A percentile compares a stretch with the other conserved stretches of the same genome.
phyloP scores from a whole-genome alignment of 805 yeast species.

The Dipodascus albidus region DNA sequence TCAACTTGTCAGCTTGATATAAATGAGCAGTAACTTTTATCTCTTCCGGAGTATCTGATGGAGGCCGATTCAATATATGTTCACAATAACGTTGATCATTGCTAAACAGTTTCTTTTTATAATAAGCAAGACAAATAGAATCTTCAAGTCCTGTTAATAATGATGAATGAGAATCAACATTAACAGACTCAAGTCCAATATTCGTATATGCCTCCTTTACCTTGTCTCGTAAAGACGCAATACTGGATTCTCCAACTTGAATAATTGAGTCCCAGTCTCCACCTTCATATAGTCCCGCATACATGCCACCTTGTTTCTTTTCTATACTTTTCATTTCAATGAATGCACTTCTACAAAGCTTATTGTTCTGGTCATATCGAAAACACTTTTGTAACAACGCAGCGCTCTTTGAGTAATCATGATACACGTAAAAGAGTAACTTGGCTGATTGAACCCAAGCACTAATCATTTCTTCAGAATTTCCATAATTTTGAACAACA shows the following conservation, averaged over 20 bases:
- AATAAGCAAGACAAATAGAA: constrained; percentile 32
- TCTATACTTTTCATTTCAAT: constrained; percentile 19
- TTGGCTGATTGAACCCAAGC: constrained; percentile 21
- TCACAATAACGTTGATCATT: constrained; percentile 20
- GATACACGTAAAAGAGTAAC: constrained; percentile 39
- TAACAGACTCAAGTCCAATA: not conserved
- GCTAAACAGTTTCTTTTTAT: constrained; percentile 22
- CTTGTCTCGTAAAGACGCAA: constrained; percentile 8
- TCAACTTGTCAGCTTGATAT: not conserved
- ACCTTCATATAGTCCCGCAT: constrained; percentile 12
- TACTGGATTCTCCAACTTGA: constrained; percentile 6
- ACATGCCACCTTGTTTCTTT: constrained; percentile 19
- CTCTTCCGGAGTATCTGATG: not conserved
- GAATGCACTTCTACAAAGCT: constrained; percentile 38
- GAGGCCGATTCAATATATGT: constrained; percentile 12
- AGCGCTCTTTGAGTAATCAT: constrained; percentile 41
- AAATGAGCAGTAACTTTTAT: not conserved
- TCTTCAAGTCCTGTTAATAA: constrained; percentile 25
- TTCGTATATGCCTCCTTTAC: constrained; percentile 3
- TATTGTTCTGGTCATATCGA: constrained; percentile 63
- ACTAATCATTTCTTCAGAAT: constrained; percentile 9
- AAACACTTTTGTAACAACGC: constrained; percentile 54
- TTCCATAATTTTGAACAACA: constrained; percentile 17
- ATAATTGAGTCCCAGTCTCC: constrained; percentile 8
- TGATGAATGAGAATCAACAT: constrained; percentile 3